Percentiles rank a stretch among this genome's conserved stretches.
Conservation (phyloP, 1,284 basidiomycete genomes). For the Cutaneotrichosporon sp. region DNA sequence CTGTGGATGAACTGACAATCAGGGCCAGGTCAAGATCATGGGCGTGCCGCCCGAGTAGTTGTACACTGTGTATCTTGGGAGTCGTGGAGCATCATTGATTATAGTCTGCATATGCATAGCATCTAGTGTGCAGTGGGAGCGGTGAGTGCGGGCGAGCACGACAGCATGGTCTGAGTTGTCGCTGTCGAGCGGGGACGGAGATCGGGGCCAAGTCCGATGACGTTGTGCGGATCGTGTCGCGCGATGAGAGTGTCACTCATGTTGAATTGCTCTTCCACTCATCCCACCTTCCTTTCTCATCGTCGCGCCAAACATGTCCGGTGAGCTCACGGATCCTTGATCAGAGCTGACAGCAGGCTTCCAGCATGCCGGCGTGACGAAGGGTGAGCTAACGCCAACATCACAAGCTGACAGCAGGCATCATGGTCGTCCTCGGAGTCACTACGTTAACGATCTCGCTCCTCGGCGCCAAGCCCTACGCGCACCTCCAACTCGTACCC, state of each 20-base stretch:
- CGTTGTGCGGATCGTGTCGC: not conserved
- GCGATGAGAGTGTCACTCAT: not conserved
- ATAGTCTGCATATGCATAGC: not conserved
- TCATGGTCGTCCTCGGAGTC: conserved; percentile 70
- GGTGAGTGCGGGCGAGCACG: not conserved
- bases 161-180: not conserved
- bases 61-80: not conserved
- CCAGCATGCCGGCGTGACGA: conserved; percentile 49
- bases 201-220: not conserved
- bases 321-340: not conserved
- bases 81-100: not conserved
- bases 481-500: conserved; percentile 67
- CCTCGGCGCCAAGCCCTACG: conserved; percentile 82
- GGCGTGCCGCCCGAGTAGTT: conserved; percentile 9
- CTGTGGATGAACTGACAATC: not conserved
- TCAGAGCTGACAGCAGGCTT: conserved; percentile 38
- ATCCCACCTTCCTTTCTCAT: not conserved
- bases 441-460: conserved; percentile 71
- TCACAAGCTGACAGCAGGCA: conserved; percentile 57
- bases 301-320: conserved; percentile 8
- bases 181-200: not conserved
- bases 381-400: conserved; percentile 27
- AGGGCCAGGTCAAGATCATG: conserved; percentile 13
- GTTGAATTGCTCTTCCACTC: not conserved
- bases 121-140: not conserved